Conservation (phyloP, 1,139 yeast genomes). For the Scheffersomyces quercinus region DNA sequence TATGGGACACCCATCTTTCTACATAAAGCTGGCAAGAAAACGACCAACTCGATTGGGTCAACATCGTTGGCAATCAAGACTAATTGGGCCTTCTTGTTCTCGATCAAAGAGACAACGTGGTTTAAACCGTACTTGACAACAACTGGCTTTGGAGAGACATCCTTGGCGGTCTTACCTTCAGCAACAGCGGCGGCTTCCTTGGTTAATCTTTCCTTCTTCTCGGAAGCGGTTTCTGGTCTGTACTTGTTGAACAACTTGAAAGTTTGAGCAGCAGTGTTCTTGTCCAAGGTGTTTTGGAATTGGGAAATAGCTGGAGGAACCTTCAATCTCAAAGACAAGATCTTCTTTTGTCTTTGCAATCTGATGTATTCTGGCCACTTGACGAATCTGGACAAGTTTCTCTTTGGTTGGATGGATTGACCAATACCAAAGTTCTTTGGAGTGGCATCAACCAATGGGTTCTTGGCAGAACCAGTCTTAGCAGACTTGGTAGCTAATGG, state of each 20-base stretch:
- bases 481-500: constrained; percentile 46
- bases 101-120: constrained; percentile 95
- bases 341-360: constrained; percentile 97
- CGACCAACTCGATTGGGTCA: constrained; percentile 96
- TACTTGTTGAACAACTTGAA: constrained; percentile 97
- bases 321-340: constrained; percentile 90
- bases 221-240: constrained; percentile 96
- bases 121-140: constrained; percentile 96
- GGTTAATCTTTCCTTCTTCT: constrained; percentile 98
- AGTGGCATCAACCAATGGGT: constrained; percentile 80
- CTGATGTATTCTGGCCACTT: constrained; percentile 99
- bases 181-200: constrained; percentile 99
- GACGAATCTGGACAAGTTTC: constrained; percentile 93
- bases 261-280: constrained; percentile 96
- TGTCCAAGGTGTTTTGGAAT: constrained; percentile 93
- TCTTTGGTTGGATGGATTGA: constrained; percentile 91
- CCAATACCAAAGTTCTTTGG: constrained; percentile 97
- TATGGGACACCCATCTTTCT: constrained; percentile 99
- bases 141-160: constrained; percentile 93
- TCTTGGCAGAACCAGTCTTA: constrained; percentile 16
- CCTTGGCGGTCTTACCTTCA: constrained; percentile 95
- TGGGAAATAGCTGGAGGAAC: constrained; percentile 98
- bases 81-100: constrained; percentile 97
- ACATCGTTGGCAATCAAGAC: constrained; percentile 98
- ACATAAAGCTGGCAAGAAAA: constrained; percentile 97